Conservation (phyloP, 2,329 filamentous ascomycete species). For the Neofusicoccum sp. region DNA sequence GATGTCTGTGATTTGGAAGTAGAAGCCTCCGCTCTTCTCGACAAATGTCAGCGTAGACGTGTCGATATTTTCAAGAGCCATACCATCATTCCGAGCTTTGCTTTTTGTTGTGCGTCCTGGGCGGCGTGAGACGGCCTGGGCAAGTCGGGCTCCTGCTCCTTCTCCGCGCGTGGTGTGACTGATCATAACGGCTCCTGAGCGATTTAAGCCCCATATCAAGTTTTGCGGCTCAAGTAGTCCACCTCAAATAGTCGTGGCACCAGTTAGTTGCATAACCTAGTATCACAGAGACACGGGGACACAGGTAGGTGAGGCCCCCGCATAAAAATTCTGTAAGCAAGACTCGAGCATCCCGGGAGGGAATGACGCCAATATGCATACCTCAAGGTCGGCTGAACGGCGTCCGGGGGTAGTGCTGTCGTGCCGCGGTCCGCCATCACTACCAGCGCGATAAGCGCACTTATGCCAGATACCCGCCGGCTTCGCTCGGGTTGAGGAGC, state of each 20-base stretch:
- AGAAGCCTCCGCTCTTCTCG: not conserved
- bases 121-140: not conserved
- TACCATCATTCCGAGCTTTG: not conserved
- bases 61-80: no score
- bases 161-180: not conserved
- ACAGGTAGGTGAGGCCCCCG: not conserved
- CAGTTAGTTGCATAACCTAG: not conserved
- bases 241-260: not conserved
- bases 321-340: not conserved
- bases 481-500: not conserved
- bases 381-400: not conserved
- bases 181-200: not conserved
- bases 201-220: not conserved
- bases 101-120: not conserved
- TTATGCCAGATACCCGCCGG: not conserved
- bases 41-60: not conserved
- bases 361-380: not conserved
- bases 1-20: not conserved
- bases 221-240: not conserved
- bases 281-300: not conserved
- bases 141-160: not conserved
- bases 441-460: not conserved
- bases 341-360: not conserved
- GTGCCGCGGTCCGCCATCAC: not conserved
- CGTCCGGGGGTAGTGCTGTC: no score